Base-by-base conservation (phyloP, 768 basidiomycete species). In the Paxillus rubicundulus region DNA sequence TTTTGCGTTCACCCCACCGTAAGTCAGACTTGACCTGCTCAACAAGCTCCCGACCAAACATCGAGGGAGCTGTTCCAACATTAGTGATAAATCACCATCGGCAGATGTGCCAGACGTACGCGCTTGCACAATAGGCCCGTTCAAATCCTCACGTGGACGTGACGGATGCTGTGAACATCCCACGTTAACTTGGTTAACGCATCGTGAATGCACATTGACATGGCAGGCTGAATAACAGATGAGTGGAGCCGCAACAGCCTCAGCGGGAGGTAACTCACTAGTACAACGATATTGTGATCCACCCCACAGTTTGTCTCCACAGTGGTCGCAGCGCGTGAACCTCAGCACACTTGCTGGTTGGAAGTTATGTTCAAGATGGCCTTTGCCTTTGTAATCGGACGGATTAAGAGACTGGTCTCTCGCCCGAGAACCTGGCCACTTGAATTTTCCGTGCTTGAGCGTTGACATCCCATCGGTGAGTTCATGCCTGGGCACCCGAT, bases 241-340 rank as follows among this genome's bases (percentile, higher is more conserved):
- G 27, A 68, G 50, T 20, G 16, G 36, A 38, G 36, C 33, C 2
- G 37, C 27, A 39, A 39, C 28, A 12, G 20, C 33, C 4, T 9
- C 1, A 6, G 18, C 3, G n/a, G 34, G 42, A 17, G n/a, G 39
- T 3, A 9, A 77, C 92, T 66, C 65, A 93, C 96, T 78, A 58
- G 86, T 81, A 66, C 97, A 99, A 30, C 91, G 86, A 48, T 91
- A 77, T 65, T 95, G 93, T n/a, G 94, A 83, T 7, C 96, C 96
- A 5, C 97, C 97, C 94, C 95, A 99, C 85, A 98, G 85, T 76
- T 98, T 99, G 66, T 98, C 97, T 32, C 86, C 87, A 65, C 97
- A 99, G 49, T 95, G 87, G 62, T 98, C 97, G 65, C 97, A 99
- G 38, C 91, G 81, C 27, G 91, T 86, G 52, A 97, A 89, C 34